These are phyloP conservation scores for Dichotomocladium elegans DNA, from an alignment of 371 early-diverging fungal species.

Conservation along the genomic window DNA sequence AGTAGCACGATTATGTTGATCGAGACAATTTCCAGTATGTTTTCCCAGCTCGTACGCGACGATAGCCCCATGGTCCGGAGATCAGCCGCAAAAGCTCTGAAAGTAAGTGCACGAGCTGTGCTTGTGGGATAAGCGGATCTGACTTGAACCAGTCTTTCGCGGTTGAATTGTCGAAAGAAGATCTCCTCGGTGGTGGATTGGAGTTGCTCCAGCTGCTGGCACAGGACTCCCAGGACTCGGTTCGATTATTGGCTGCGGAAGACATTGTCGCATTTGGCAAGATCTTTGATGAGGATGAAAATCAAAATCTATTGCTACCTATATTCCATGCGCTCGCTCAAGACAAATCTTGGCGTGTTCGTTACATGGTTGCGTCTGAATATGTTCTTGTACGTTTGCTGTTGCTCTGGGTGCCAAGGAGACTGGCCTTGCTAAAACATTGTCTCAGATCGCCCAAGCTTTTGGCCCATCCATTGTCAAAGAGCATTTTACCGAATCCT, in stretches of 20 bases:
- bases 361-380: slow-evolving; percentile 97
- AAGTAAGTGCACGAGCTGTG: slow-evolving; percentile 42
- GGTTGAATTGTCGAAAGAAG: slow-evolving; percentile 64
- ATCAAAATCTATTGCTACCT: slow-evolving; percentile 67
- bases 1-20: not conserved
- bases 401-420: too few relatives aligned
- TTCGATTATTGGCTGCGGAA: slow-evolving; percentile 92
- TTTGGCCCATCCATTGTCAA: slow-evolving; percentile 74
- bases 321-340: slow-evolving; percentile 72
- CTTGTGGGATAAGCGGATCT: too few relatives aligned
- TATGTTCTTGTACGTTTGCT: slow-evolving; percentile 86
- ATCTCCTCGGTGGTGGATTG: slow-evolving; percentile 72
- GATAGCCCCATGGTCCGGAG: slow-evolving; percentile 98
- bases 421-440: not conserved
- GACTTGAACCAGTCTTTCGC: slow-evolving; percentile 64
- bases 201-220: slow-evolving; percentile 77
- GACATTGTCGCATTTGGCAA: slow-evolving; percentile 89
- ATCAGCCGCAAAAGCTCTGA: slow-evolving; percentile 88
- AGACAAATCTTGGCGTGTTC: slow-evolving; percentile 97
- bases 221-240: slow-evolving; percentile 94
- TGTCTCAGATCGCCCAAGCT: slow-evolving; percentile 68
- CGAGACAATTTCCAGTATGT: slow-evolving; percentile 34
- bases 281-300: slow-evolving; percentile 70
- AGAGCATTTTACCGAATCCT: slow-evolving; percentile 72
- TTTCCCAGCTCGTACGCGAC: slow-evolving; percentile 81